A percentile compares a stretch with the other conserved stretches of the same genome.
Conservation (phyloP, 495 filamentous ascomycete genomes). For the Aspergillus haitiensis region DNA sequence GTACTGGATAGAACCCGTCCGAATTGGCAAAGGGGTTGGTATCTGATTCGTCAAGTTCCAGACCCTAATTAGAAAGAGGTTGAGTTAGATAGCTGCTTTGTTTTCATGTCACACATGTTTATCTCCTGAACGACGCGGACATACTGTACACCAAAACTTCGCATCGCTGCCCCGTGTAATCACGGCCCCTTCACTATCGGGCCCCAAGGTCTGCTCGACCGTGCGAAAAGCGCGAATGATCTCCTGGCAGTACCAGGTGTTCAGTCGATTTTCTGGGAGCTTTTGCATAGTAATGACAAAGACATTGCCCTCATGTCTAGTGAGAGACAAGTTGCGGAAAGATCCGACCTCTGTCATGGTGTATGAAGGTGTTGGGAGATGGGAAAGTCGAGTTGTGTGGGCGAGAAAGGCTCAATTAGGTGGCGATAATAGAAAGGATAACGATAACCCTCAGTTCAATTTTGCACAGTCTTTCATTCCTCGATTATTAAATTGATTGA, state of each 20-base stretch:
- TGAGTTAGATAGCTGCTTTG: too few species aligned
- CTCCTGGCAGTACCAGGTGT: constrained; percentile 47
- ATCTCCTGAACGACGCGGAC: background rate
- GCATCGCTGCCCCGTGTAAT: constrained; percentile 48
- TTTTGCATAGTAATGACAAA: constrained; percentile 54
- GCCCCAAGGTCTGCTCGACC: constrained; percentile 39
- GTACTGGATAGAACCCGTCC: constrained; percentile 50
- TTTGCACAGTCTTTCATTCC: too few species aligned
- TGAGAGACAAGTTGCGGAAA: constrained; percentile 32
- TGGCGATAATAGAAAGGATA: too few species aligned
- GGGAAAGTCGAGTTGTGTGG: too few species aligned
- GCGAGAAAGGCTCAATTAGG: too few species aligned
- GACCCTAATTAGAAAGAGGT: constrained; percentile 27
- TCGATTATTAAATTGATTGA: too few species aligned
- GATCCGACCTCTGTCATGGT: background rate
- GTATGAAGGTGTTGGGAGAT: too few species aligned
- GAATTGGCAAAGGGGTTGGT: constrained; percentile 49
- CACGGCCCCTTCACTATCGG: constrained; percentile 46
- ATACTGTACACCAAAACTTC: constrained; percentile 53
- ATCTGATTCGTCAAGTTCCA: constrained; percentile 50
- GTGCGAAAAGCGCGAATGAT: constrained; percentile 49
- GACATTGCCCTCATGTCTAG: constrained; percentile 36
- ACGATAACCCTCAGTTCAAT: too few species aligned
- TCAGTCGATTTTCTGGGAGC: constrained; percentile 50
- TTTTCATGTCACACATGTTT: too few species aligned